A percentile compares a stretch with the other conserved stretches of the same genome.
These are phyloP conservation scores for slime mould (Dictyostelium discoideum) DNA, from an alignment of 78 protist species.

Conservation along the genomic window dicty_2.7 NC_007089.4:1585501-1586000, in stretches of 20 bases:
- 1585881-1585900: conserved; percentile 7
- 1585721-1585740: neutral
- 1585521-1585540: neutral
- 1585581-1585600: neutral
- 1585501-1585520: neutral
- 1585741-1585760: neutral
- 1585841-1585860: neutral
- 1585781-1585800: neutral
- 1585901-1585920: conserved; percentile 31
- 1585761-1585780: neutral
- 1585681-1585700: neutral
- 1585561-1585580: conserved; percentile 15
- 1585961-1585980: neutral
- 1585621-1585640: neutral
- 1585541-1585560: neutral
- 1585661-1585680: neutral
- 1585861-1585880: neutral
- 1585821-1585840: neutral
- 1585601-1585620: neutral
- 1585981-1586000: too few species aligned
- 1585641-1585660: neutral
- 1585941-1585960: conserved; percentile 30
- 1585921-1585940: conserved; percentile 5
- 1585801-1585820: neutral
- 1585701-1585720: conserved; percentile 42